Evolutionary conservation across 495 filamentous ascomycete species (phyloP), one percentile per base, ranked within the genome.

Genomic region (Penicillium lividum): DNA sequence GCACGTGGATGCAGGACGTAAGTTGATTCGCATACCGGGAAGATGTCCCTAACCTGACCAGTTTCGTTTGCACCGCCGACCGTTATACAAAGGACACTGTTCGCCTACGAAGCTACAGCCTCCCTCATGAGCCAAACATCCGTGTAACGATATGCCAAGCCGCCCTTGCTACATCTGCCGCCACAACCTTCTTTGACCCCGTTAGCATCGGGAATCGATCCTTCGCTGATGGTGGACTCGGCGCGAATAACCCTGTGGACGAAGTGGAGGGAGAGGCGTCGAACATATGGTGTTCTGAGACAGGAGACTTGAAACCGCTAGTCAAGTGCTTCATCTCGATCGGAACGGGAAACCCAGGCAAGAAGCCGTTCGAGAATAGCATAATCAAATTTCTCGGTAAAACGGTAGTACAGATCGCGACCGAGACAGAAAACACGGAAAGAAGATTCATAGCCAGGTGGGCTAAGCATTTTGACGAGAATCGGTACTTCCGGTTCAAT

Each of bases 401-500:
- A n/a, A 52, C 22, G 22, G 22, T 51, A 3, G 2, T 53, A 4
- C n/a, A 36, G 18, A n/a, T 60, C 47, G 47, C 27, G 45, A 75
- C 70, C 9, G 60, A 74, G 53, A 76, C 71, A 8, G 68, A 74
- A 61, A 48, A 59, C 0, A 75, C 67, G 5, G 69, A 63, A 48
- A 60, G 64, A 36, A 62, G 48, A 33, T 73, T 77, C 47, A 65
- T 71, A 3, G 62, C 46, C 6, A 62, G 57, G 18, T 72, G 51
- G 60, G 58, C 28, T 46, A 63, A 18, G 9, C 61, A 64, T 38
- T 60, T 38, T 29, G 52, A 49, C 16, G 15, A 33, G 0, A 52
- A 56, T 18, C 62, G 64, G 25, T 81, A 80, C 45, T 77, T 71
- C 58, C 74, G 80, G 4, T 76, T 81, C 43, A 81, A 80, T 62